Conservation (phyloP, 306 rosid species). For the Adenanthera pavonina region DNA sequence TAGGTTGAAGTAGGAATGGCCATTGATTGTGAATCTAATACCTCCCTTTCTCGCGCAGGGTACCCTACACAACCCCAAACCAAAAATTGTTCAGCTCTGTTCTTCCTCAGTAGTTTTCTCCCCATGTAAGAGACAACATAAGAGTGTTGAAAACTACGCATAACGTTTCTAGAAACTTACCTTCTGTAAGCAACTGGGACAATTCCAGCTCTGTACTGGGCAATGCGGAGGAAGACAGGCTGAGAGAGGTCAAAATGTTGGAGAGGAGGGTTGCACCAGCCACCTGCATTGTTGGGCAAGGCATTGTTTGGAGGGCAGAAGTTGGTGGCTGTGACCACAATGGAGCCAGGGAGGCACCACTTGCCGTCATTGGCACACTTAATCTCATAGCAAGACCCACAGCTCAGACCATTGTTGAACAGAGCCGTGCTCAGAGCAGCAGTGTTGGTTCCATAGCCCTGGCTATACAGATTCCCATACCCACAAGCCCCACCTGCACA, state of each 20-base stretch:
- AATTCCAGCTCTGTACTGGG: conserved; percentile 91
- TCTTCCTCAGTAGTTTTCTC: not conserved
- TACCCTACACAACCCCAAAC: conserved; percentile 58
- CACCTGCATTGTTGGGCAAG: conserved; percentile 86
- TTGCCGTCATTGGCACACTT: conserved; percentile 67
- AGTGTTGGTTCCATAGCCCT: conserved; percentile 97
- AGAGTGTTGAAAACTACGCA: too few relatives aligned
- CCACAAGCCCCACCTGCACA: conserved; percentile 97
- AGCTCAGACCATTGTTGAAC: conserved; percentile 92
- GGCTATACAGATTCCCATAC: conserved; percentile 94
- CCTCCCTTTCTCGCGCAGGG: conserved; percentile 93
- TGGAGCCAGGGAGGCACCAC: conserved; percentile 94
- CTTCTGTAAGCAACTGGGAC: conserved; percentile 92
- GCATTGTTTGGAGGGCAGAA: conserved; percentile 98
- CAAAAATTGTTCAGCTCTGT: not conserved
- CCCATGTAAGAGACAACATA: too few relatives aligned
- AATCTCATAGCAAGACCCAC: conserved; percentile 92
- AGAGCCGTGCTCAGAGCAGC: conserved; percentile 96
- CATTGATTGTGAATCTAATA: conserved; percentile 89
- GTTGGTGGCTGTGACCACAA: conserved; percentile 94
- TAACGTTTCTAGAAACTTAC: conserved; percentile 34
- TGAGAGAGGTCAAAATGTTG: conserved; percentile 97
- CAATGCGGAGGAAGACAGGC: conserved; percentile 90
- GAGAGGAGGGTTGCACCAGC: conserved; percentile 98
- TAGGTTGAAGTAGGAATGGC: conserved; percentile 94